phyloP scores from a whole-genome alignment of 352 stramenopile genomes.

The Phytophthora constricta region DNA sequence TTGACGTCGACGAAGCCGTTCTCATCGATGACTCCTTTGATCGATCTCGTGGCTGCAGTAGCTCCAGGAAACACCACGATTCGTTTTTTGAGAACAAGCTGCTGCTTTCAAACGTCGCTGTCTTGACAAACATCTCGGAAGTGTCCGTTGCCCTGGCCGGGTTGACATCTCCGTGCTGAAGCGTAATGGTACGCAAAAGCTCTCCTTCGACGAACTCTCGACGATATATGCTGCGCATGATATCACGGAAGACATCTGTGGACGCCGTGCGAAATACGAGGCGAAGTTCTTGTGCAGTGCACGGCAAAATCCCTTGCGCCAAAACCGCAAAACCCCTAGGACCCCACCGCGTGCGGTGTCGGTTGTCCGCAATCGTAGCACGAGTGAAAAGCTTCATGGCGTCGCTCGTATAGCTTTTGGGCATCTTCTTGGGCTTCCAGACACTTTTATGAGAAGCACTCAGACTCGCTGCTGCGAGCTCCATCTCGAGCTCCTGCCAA shows the following conservation, averaged over 20 bases:
- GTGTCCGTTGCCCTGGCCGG: conserved; percentile 27
- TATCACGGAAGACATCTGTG: conserved; percentile 36
- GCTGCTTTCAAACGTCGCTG: conserved; percentile 44
- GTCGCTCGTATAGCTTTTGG: conserved; percentile 19
- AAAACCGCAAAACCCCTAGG: conserved; percentile 40
- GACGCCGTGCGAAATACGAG: conserved; percentile 40
- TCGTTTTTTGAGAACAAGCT: conserved; percentile 46
- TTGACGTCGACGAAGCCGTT: conserved; percentile 30
- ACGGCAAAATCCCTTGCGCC: conserved; percentile 41
- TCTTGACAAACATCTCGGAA: conserved; percentile 42
- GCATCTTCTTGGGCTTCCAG: conserved; percentile 42
- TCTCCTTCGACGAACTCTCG: conserved; percentile 45
- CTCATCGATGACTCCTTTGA: conserved; percentile 22
- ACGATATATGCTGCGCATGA: conserved; percentile 47
- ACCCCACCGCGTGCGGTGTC: conserved; percentile 41
- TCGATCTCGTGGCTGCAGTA: conserved; percentile 37
- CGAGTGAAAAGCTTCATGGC: conserved; percentile 42
- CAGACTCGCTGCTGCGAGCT: conserved; percentile 34
- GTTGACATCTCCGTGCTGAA: conserved; percentile 17
- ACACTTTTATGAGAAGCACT: conserved; percentile 27
- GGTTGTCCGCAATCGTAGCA: conserved; percentile 23
- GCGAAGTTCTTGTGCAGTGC: conserved; percentile 47
- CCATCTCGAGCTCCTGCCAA: conserved; percentile 44
- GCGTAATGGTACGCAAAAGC: conserved; percentile 41
- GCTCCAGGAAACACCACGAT: conserved; percentile 54